A percentile compares a stretch with the other conserved stretches of the same genome.
phyloP scores from a whole-genome alignment of 2,329 filamentous ascomycete species.

The Fusarium neocosmosporiellum region DNA sequence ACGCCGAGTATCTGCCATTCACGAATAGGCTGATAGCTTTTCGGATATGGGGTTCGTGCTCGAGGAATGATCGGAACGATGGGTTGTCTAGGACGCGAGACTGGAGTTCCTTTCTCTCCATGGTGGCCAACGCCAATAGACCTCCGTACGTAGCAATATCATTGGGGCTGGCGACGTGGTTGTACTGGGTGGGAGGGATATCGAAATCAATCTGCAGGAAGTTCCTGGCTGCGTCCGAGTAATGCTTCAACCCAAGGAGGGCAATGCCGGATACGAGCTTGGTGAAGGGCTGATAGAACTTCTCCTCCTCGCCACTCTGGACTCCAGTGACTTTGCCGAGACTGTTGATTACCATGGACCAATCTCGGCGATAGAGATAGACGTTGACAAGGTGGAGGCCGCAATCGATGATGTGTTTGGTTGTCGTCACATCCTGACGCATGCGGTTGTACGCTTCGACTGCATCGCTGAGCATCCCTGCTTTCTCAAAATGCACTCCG shows the following conservation, averaged over 20 bases:
- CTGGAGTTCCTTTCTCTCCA: conserved; percentile 83
- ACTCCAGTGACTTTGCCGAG: conserved; percentile 71
- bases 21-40: conserved; percentile 92
- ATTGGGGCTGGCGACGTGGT: conserved; percentile 81
- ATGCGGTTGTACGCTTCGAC: conserved; percentile 85
- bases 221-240: conserved; percentile 72
- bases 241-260: conserved; percentile 59
- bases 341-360: conserved; percentile 72
- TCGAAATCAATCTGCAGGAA: conserved; percentile 75
- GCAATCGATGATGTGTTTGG: conserved; percentile 86
- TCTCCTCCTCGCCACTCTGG: conserved; percentile 60
- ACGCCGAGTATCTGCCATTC: conserved; percentile 87
- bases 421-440: conserved; percentile 88
- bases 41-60: conserved; percentile 93
- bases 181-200: conserved; percentile 65
- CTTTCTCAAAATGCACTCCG: conserved; percentile 83
- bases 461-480: conserved; percentile 78
- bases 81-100: conserved; percentile 80
- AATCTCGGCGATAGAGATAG: conserved; percentile 80
- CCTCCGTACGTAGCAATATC: conserved; percentile 94
- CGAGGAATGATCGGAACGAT: conserved; percentile 86
- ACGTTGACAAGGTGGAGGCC: conserved; percentile 82
- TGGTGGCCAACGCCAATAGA: conserved; percentile 88
- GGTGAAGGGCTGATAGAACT: conserved; percentile 59
- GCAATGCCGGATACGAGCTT: conserved; percentile 64